Conservation (phyloP, 305 asterid genomes). For the Fraxinus angustifolia region DNA sequence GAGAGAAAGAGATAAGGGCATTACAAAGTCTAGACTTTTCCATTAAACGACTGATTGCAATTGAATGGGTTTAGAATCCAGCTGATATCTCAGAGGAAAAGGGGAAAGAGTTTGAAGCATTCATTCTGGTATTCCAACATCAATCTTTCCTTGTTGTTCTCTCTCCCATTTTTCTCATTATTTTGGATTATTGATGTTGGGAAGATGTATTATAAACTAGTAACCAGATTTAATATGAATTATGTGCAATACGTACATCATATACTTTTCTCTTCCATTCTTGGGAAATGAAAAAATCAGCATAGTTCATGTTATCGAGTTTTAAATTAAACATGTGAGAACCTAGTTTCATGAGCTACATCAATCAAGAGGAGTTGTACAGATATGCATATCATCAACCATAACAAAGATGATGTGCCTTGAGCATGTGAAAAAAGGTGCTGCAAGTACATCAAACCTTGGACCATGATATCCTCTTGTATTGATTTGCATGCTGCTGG, state of each 20-base stretch:
- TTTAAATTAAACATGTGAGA: background rate
- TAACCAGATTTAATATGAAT: background rate
- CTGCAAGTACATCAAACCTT: conserved; percentile 48
- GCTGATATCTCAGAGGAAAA: background rate
- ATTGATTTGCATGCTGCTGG: conserved; percentile 97
- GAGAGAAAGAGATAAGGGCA: background rate
- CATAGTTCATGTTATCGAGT: background rate
- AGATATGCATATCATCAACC: background rate
- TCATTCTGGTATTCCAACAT: background rate
- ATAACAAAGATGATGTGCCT: background rate
- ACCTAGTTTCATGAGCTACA: background rate
- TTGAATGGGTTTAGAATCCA: background rate
- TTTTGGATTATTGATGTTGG: background rate
- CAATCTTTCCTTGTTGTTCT: background rate
- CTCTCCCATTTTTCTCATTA: background rate
- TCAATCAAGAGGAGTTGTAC: background rate
- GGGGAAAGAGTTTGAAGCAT: background rate
- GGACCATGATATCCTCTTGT: conserved; percentile 92
- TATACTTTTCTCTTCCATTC: background rate
- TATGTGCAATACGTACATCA: background rate
- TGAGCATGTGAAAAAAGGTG: background rate
- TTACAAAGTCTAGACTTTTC: background rate
- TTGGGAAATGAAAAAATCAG: background rate
- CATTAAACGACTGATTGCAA: background rate
- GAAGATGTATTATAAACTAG: background rate